Conservation (phyloP, 192 early-diverging fungal species). For the Podochytrium sp. region DNA sequence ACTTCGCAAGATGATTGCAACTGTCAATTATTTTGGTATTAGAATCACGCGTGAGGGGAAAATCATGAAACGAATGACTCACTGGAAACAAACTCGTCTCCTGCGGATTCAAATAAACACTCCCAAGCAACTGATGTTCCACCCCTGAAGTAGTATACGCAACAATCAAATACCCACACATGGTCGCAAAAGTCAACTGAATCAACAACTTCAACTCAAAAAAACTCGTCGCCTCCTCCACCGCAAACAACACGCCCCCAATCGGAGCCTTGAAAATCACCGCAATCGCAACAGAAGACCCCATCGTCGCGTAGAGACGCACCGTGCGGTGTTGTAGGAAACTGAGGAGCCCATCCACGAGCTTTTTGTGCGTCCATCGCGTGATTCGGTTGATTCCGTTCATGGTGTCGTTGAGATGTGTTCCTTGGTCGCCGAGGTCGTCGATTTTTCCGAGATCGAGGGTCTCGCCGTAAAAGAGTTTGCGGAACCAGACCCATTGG, state of each 20-base stretch:
- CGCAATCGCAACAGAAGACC: slow-evolving; percentile 38
- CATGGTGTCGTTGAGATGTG: not conserved
- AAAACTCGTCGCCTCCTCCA: slow-evolving; percentile 40
- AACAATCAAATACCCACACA: slow-evolving; percentile 36
- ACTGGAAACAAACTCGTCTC: slow-evolving; percentile 24
- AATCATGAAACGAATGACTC: not conserved
- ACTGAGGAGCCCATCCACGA: slow-evolving; percentile 22
- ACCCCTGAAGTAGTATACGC: not conserved
- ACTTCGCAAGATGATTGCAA: not conserved
- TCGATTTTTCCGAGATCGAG: not conserved
- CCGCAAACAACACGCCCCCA: slow-evolving; percentile 42
- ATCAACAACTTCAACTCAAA: slow-evolving; percentile 34
- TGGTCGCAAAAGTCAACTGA: slow-evolving; percentile 32
- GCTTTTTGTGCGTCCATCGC: not conserved
- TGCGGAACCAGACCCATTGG: not conserved
- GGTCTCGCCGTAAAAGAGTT: not conserved
- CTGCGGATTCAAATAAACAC: not conserved
- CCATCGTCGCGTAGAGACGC: slow-evolving; percentile 39
- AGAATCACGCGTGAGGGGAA: no score
- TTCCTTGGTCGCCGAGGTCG: not conserved
- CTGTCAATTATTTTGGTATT: not conserved
- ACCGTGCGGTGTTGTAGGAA: slow-evolving; percentile 24
- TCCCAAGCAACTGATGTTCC: not conserved
- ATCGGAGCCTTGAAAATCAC: slow-evolving; percentile 40
- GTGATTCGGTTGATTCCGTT: not conserved